These are phyloP conservation scores for Paramyrothecium roridum DNA, from an alignment of 2,329 filamentous ascomycete species.

Conservation along the genomic window DNA sequence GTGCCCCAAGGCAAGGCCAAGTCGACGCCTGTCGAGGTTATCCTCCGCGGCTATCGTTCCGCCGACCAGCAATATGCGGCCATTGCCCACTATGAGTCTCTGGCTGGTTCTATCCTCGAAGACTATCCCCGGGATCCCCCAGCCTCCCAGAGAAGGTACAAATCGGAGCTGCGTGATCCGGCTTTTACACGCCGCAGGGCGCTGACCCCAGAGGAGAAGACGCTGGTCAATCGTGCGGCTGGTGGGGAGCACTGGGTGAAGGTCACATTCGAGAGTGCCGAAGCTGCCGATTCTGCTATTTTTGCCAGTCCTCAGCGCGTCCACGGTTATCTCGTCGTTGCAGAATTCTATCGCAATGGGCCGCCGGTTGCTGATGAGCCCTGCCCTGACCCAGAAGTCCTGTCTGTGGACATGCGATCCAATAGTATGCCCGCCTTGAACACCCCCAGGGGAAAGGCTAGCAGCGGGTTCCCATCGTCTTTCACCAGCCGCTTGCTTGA, in stretches of 20 bases:
- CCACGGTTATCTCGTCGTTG: conserved; percentile 67
- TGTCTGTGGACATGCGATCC: conserved; percentile 26
- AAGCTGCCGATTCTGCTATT: conserved; percentile 67
- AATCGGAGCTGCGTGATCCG: conserved; percentile 70
- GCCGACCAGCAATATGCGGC: conserved; percentile 75
- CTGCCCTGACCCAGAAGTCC: conserved; percentile 49
- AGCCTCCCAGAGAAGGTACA: conserved; percentile 65
- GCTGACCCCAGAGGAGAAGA: conserved; percentile 69
- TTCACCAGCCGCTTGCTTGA: conserved; percentile 35
- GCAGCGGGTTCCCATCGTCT: conserved; percentile 28
- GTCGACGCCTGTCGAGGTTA: conserved; percentile 64
- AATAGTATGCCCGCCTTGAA: conserved; percentile 30
- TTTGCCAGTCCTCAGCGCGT: conserved; percentile 70
- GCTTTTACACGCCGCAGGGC: conserved; percentile 63
- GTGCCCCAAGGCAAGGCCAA: conserved; percentile 28
- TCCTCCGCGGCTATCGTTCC: conserved; percentile 76
- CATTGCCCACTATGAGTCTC: conserved; percentile 81
- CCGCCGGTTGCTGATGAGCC: conserved; percentile 63
- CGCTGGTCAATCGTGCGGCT: conserved; percentile 75
- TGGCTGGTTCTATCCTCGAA: conserved; percentile 85
- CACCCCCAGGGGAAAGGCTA: conserved; percentile 22
- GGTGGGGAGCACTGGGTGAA: conserved; percentile 93
- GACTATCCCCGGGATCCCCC: conserved; percentile 89
- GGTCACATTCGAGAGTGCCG: conserved; percentile 72
- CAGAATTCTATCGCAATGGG: conserved; percentile 65